phyloP scores from a whole-genome alignment of 2,329 filamentous ascomycete species.

The Verticillium isaacii region DNA sequence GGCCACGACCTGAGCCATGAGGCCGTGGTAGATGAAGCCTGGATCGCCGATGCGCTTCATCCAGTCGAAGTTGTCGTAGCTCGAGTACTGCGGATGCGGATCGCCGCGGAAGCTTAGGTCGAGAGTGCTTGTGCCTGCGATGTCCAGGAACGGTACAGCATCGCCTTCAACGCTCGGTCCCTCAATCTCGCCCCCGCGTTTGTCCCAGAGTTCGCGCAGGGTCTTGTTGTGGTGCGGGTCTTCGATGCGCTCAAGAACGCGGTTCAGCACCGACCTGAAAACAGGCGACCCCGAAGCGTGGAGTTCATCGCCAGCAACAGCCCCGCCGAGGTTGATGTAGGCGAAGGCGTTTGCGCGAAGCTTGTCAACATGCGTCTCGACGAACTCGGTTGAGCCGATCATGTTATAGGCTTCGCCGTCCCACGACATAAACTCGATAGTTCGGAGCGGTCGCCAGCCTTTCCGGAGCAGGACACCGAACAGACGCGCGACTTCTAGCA shows the following conservation, averaged over 20 bases:
- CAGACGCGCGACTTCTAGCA: slow-evolving; percentile 83
- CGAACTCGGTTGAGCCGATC: slow-evolving; percentile 90
- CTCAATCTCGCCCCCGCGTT: slow-evolving; percentile 54
- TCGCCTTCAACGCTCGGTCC: slow-evolving; percentile 67
- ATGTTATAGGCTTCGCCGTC: slow-evolving; percentile 91
- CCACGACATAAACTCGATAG: slow-evolving; percentile 96
- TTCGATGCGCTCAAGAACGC: slow-evolving; percentile 67
- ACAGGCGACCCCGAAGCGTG: slow-evolving; percentile 76
- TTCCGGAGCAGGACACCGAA: slow-evolving; percentile 72
- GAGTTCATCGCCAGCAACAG: slow-evolving; percentile 71
- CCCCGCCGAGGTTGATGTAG: slow-evolving; percentile 88
- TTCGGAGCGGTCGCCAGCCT: slow-evolving; percentile 89
- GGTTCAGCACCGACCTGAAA: slow-evolving; percentile 66
- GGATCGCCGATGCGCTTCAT: slow-evolving; percentile 78
- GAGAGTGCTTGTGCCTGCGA: slow-evolving; percentile 82
- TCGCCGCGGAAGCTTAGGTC: slow-evolving; percentile 74
- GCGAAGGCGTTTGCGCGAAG: slow-evolving; percentile 73
- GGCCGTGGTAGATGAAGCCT: slow-evolving; percentile 72
- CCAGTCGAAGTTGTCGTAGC: slow-evolving; percentile 87
- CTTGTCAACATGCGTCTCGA: slow-evolving; percentile 74
- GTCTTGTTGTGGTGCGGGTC: slow-evolving; percentile 71
- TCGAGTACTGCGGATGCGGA: slow-evolving; percentile 69
- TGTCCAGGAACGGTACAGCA: slow-evolving; percentile 85
- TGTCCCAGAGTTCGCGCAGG: slow-evolving; percentile 72
- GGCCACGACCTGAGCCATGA: slow-evolving; percentile 74